These are phyloP conservation scores for Verticillium tricorpus DNA, from an alignment of 2,329 filamentous ascomycete genomes.

Conservation along the genomic window DNA sequence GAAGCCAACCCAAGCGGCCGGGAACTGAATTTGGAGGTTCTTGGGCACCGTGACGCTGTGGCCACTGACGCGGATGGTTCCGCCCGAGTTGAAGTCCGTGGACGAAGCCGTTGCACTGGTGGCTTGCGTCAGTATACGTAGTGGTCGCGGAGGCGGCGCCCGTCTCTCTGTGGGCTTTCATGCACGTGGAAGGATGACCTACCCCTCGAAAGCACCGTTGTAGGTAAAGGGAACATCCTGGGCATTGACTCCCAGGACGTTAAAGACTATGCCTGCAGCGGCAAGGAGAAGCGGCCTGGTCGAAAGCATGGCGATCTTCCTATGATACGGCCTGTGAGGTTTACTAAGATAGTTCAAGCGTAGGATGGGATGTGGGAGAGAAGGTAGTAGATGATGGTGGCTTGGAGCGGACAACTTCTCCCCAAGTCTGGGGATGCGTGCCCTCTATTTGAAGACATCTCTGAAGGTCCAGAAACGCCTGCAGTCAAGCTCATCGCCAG, in stretches of 20 bases:
- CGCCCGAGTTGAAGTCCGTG: slow-evolving; percentile 38
- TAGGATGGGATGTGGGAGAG: neutral
- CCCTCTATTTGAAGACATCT: slow-evolving; percentile 2
- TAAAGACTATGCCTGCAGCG: slow-evolving; percentile 3
- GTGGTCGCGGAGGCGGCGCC: neutral
- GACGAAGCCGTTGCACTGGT: slow-evolving; percentile 23
- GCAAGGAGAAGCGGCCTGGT: neutral
- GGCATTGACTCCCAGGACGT: neutral
- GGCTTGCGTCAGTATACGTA: neutral
- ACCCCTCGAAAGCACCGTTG: slow-evolving; percentile 10
- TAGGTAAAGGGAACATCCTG: slow-evolving; percentile 10
- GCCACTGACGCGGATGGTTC: slow-evolving; percentile 38
- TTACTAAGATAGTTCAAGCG: neutral
- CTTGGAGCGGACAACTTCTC: neutral
- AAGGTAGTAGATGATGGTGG: neutral
- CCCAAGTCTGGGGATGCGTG: neutral
- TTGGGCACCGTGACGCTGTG: slow-evolving; percentile 41
- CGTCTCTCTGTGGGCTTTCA: neutral
- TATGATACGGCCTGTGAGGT: neutral
- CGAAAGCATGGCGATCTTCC: slow-evolving; percentile 1
- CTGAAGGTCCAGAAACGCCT: neutral
- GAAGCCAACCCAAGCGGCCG: slow-evolving; percentile 39
- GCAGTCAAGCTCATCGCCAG: neutral
- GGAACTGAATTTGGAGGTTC: slow-evolving; percentile 45
- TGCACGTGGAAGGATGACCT: neutral